Evolutionary conservation across 2,329 filamentous ascomycete species (phyloP).

Genomic region (Endocalyx cinctus): DNA sequence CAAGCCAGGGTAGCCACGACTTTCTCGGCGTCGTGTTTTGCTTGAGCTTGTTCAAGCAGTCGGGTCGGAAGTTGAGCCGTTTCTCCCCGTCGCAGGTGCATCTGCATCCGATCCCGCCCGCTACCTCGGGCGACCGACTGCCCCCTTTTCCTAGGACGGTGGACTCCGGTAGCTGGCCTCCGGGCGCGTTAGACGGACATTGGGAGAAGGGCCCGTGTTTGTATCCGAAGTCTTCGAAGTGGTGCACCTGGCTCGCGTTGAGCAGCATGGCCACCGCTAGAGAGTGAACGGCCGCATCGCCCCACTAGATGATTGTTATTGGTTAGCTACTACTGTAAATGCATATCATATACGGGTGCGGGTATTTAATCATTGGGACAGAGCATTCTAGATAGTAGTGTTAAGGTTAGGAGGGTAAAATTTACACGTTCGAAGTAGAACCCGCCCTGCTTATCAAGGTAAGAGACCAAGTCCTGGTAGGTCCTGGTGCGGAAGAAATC

Average conservation of each 20-base stretch:
- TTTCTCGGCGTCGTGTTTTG: slow-evolving; percentile 27
- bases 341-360: too few relatives aligned
- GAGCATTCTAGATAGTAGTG: too few relatives aligned
- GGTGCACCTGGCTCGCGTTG: slow-evolving; percentile 34
- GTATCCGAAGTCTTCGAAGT: slow-evolving; percentile 41
- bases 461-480: slow-evolving; percentile 37
- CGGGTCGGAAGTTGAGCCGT: slow-evolving; percentile 27
- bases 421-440: slow-evolving; percentile 40
- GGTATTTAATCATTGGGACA: too few relatives aligned
- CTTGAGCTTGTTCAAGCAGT: slow-evolving; percentile 35
- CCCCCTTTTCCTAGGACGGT: slow-evolving; percentile 22
- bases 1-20: slow-evolving; percentile 29
- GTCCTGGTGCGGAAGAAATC: slow-evolving; percentile 37
- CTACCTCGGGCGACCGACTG: slow-evolving; percentile 22
- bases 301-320: slow-evolving; percentile 29
- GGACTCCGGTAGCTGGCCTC: slow-evolving; percentile 30
- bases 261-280: slow-evolving; percentile 38
- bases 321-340: too few relatives aligned
- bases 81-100: slow-evolving; percentile 34
- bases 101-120: slow-evolving; percentile 36
- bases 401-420: slow-evolving; percentile 5
- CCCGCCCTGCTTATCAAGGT: slow-evolving; percentile 35
- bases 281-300: slow-evolving; percentile 40
- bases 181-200: slow-evolving; percentile 32
- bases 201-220: slow-evolving; percentile 31